Evolutionary conservation across 2,329 filamentous ascomycete species (phyloP).

Genomic region (Metarhizium rileyi): DNA sequence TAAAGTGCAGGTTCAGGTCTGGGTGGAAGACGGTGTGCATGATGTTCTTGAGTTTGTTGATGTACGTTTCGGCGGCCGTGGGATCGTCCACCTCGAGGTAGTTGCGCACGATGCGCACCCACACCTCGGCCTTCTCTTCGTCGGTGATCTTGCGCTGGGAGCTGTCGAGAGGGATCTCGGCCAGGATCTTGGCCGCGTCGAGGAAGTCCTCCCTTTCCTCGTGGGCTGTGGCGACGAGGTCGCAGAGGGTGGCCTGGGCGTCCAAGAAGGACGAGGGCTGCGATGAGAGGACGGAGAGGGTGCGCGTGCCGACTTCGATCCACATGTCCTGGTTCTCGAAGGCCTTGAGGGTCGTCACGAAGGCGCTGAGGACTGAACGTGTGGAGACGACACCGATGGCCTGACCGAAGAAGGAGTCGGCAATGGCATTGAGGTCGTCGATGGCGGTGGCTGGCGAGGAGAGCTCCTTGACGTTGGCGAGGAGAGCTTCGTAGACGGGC

Average conservation of each 20-base stretch:
- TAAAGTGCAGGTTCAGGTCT: conserved; percentile 72
- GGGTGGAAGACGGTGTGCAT: conserved; percentile 70
- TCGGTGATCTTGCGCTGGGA: conserved; percentile 78
- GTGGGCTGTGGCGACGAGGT: conserved; percentile 74
- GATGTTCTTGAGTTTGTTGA: conserved; percentile 93
- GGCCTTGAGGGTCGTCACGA: conserved; percentile 52
- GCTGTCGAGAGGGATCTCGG: conserved; percentile 79
- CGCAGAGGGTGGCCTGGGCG: conserved; percentile 68
- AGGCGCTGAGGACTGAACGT: conserved; percentile 57
- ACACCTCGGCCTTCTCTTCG: conserved; percentile 72
- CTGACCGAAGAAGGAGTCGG: conserved; percentile 57
- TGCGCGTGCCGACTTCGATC: conserved; percentile 65
- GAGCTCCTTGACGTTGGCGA: conserved; percentile 31
- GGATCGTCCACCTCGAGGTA: conserved; percentile 92
- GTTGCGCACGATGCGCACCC: conserved; percentile 90
- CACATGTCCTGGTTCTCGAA: conserved; percentile 55
- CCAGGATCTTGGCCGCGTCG: conserved; percentile 66
- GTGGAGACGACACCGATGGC: conserved; percentile 67
- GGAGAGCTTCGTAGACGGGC: conserved; percentile 36
- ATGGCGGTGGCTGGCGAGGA: conserved; percentile 29
- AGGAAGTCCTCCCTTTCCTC: conserved; percentile 74
- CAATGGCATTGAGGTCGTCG: conserved; percentile 57
- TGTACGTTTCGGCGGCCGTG: conserved; percentile 70
- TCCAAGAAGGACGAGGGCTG: conserved; percentile 67
- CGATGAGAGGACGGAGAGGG: conserved; percentile 55